Base-by-base conservation (phyloP, 345 rosid genomes). In the Arabidopsis suecica region DNA sequence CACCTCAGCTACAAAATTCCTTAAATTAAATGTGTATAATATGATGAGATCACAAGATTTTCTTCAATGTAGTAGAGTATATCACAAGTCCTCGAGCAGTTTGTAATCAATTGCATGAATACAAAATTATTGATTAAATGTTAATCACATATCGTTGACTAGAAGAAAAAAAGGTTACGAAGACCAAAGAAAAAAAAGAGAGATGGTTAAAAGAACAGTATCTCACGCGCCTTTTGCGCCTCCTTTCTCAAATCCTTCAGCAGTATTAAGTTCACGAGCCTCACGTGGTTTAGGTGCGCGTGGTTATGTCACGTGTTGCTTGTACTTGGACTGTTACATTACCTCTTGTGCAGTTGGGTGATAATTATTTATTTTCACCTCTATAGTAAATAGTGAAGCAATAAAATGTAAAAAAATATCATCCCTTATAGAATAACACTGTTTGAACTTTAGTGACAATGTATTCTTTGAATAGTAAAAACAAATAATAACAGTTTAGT, bases 1-100 rank as follows among this genome's bases (percentile, higher is more conserved):
- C 37, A 65, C 57, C 47, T 40, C 68, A 48, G 33, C 38, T 63
- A 47, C 22, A 69, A 32, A 61, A 51, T 40, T 60, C 14, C 61
- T 44, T 54, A 8, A 33, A 44, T 20, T 48, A 23, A 10, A 47
- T 18, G 20, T 47, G 47, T 9, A 47, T 5, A 49, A 41, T 50
- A 45, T 1, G 11, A n/a, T 23, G 41, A 33, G 11, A 22, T 44
- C 40, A 47, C 4, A 9, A n/a, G 9, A 1, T 3, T 51, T 42
- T 22, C 6, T 54, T 20, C 2, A 12, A 28, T 28, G 42, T 34
- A 7, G 11, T 9, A 13, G 6, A 49, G 58, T 22, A 16, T 12
- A 11, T 11, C 23, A 16, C 44, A 59, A 59, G 41, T 41, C 23
- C 61, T 33, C 16, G 30, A 47, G 40, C 55, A 45, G 14, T 30